phyloP scores from a whole-genome alignment of 495 filamentous ascomycete genomes.

The Penicillium ochrochloron region DNA sequence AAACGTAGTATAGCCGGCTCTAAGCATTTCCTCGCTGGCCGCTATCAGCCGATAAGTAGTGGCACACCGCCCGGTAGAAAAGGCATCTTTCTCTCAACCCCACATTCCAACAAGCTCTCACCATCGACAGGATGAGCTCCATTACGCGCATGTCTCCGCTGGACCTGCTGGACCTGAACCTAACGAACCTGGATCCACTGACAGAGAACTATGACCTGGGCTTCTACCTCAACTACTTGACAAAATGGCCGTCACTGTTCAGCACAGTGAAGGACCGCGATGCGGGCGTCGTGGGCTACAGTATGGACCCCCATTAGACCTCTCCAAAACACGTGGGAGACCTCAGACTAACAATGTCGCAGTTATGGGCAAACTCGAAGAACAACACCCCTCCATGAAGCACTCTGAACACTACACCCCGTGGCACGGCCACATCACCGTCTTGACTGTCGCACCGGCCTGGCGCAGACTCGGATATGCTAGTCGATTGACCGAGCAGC shows the following conservation, averaged over 20 bases:
- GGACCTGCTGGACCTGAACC: conserved; percentile 84
- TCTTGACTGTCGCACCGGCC: conserved; percentile 86
- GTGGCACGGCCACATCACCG: conserved; percentile 98
- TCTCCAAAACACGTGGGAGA: neutral
- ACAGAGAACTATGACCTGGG: conserved; percentile 95
- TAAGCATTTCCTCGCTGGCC: no score
- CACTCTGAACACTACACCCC: conserved; percentile 86
- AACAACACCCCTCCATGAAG: conserved; percentile 71
- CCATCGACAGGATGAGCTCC: conserved; percentile 60
- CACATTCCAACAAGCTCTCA: conserved; percentile 19
- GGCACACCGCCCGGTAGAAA: conserved; percentile 17
- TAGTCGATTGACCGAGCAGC: conserved; percentile 71
- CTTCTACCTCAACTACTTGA: conserved; percentile 95
- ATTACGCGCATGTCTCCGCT: conserved; percentile 70
- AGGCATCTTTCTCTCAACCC: conserved; percentile 8
- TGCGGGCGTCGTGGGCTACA: conserved; percentile 89
- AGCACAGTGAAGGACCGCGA: conserved; percentile 79
- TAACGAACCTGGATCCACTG: conserved; percentile 83
- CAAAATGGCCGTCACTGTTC: conserved; percentile 93
- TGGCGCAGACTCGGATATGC: conserved; percentile 86
- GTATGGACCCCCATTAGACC: conserved; percentile 54
- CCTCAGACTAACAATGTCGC: conserved; percentile 9
- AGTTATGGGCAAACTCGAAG: conserved; percentile 98
- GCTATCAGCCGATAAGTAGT: neutral
- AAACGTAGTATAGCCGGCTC: no score